Base-by-base conservation (phyloP, 345 rosid species). In the Citrus sp. region DNA sequence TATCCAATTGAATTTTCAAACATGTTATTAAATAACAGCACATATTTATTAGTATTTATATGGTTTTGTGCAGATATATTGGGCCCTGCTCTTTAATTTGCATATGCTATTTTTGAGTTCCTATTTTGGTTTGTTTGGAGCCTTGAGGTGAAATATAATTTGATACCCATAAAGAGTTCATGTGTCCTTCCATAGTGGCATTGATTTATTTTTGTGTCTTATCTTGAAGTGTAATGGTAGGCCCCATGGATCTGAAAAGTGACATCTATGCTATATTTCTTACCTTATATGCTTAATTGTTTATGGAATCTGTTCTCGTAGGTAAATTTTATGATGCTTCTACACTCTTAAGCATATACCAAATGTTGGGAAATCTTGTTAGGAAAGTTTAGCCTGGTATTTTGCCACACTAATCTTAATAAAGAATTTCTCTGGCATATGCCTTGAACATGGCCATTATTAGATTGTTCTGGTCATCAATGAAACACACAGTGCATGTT, bases 211-310 rank as follows among this genome's bases (percentile, higher is more conserved):
- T 76, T 28, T 65, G 22, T 49, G n/a, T 10, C 34, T 46, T 22
- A 49, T 75, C 60, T 30, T 37, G 49, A 49, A 64, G 59, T 28
- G 30, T 51, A 59, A 55, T 65, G 79, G 79, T 51, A 55, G 79
- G 73, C 37, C 79, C 66, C 2, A 13, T 55, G 73, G 27, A 56
- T 56, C 67, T 34, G 73, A 76, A n/a, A n/a, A 67, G 28, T 35
- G 73, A 40, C 16, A 38, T 40, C 38, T 24, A 25, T 54, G 46
- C 56, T 55, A 30, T 35, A 67, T 56, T 37, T 58, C 27, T 35
- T 37, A 9, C 25, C 64, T 66, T 25, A 5, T 74, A 42, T 62
- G 40, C 68, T 63, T 63, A 25, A 62, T 74, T 74, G 27, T 74
- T 40, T 51, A 63, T 4, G 56, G 25, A 30, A 46, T 51, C 22